Evolutionary conservation across 78 protist genomes (phyloP), one percentile per base, ranked within the genome.

Genomic region (Speleostelium caveatum): DNA sequence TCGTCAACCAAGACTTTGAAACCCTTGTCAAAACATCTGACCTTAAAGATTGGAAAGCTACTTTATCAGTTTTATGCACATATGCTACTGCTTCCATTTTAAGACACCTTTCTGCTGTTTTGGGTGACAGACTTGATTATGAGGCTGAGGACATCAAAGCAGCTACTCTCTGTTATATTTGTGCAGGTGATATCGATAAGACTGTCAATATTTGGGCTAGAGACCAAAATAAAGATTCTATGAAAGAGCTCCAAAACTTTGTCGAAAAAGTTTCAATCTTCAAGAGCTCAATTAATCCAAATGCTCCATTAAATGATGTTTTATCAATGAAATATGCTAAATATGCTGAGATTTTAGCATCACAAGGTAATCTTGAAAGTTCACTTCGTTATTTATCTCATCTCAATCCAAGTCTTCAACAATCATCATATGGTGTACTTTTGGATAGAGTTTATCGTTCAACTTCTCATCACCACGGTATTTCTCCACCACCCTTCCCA

Each of bases 141-240:
- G 93, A 93, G n/a, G 73, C 73, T 0, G 71, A 69, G 21, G 93
- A 94, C 28, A 49, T 24, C 12, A 67, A 53, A 32, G 24, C 86
- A 1, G 97, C 97, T 32, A 88, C 75, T 19, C 87, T 86, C 38
- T 95, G 97, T 79, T 95, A 86, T 62, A 95, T 95, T 41, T 95
- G 97, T 56, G 95, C 97, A n/a, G 94, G 96, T 30, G 94, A 95
- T 51, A 67, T 87, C 21, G 94, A 79, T 26, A 78, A 71, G 39
- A 60, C 94, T 32, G 77, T 67, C 28, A 38, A 67, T 51, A 62
- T 95, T 51, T 95, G 97, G 97, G 75, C 78, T 12, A 19, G 92
- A 21, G 21, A 10, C 16, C 24, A n/a, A 24, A n/a, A 36, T 10
- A 36, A 36, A 66, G 75, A 68, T 16, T 38, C 56, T 8, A 30